phyloP scores from a whole-genome alignment of 2,329 filamentous ascomycete species.

The Cordyceps farinosa region DNA sequence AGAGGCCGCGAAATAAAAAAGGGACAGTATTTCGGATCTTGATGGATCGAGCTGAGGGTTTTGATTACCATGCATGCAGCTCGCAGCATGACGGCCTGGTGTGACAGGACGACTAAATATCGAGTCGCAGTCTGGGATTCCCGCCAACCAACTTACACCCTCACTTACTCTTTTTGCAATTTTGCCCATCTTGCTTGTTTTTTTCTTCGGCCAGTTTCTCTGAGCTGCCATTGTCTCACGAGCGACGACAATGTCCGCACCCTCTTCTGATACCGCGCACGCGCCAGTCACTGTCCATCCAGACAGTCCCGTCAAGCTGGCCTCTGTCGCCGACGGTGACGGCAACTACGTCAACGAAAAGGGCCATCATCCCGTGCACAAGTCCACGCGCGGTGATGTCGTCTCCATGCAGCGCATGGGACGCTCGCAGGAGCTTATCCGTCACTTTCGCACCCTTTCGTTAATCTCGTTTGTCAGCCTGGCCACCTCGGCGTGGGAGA shows the following conservation, averaged over 20 bases:
- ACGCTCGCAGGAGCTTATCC: slow-evolving; percentile 16
- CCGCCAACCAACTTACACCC: too few relatives aligned
- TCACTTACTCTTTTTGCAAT: too few relatives aligned
- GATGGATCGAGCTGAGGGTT: too few relatives aligned
- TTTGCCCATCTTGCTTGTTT: too few relatives aligned
- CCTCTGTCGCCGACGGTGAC: not conserved
- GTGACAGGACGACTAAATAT: too few relatives aligned
- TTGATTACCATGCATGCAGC: too few relatives aligned
- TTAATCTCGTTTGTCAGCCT: slow-evolving; percentile 16
- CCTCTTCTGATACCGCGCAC: not conserved
- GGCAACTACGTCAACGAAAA: not conserved
- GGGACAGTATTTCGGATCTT: too few relatives aligned
- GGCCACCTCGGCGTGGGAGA: slow-evolving; percentile 16
- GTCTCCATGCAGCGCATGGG: slow-evolving; percentile 17
- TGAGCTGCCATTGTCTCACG: not conserved
- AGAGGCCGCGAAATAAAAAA: too few relatives aligned
- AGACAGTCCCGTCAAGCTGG: not conserved
- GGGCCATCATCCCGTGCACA: not conserved
- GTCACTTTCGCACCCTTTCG: slow-evolving; percentile 14
- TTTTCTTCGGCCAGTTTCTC: not conserved
- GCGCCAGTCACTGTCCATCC: not conserved
- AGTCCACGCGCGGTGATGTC: slow-evolving; percentile 8
- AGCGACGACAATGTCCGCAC: not conserved
- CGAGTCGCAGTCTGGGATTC: too few relatives aligned
- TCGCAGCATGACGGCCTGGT: too few relatives aligned